Evolutionary conservation across 352 stramenopile genomes (phyloP).

Genomic region (Phytophthora niederhauseri): DNA sequence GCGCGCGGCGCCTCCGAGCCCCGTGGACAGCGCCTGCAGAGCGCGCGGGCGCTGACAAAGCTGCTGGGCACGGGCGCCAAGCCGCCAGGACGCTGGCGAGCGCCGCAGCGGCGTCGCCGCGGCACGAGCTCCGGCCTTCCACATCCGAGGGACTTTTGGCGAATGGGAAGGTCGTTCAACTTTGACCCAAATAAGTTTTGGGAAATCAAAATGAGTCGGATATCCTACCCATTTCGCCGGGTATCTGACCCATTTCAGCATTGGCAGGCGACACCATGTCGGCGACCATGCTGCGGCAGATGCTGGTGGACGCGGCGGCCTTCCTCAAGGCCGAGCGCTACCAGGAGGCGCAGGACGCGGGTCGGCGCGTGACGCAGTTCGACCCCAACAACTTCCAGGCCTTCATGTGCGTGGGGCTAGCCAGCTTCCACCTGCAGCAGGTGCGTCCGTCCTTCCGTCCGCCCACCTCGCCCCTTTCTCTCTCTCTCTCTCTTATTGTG

Average conservation of each 20-base stretch:
- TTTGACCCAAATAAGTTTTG: neutral
- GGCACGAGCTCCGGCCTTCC: conserved; percentile 28
- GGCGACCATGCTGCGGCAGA: conserved; percentile 70
- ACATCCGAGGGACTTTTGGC: conserved; percentile 24
- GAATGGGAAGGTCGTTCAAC: neutral
- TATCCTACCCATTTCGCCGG: too few relatives aligned
- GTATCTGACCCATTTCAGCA: neutral
- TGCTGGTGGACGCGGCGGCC: conserved; percentile 76
- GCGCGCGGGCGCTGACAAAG: neutral
- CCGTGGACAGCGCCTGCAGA: conserved; percentile 17
- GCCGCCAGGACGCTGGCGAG: conserved; percentile 6
- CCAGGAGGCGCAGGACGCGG: conserved; percentile 69
- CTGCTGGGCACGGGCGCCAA: neutral
- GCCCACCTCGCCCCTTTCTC: neutral
- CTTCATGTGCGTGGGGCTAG: conserved; percentile 80
- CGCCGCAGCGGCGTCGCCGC: conserved; percentile 8
- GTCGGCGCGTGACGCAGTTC: conserved; percentile 77
- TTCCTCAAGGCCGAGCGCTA: conserved; percentile 80
- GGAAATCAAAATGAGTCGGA: neutral
- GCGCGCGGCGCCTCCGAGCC: conserved; percentile 3
- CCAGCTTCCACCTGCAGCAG: conserved; percentile 75
- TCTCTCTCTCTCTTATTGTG: neutral
- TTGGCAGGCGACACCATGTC: conserved; percentile 58
- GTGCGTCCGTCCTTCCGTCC: conserved; percentile 29
- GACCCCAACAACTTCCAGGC: conserved; percentile 84